phyloP scores from a whole-genome alignment of 2,329 filamentous ascomycete species.

The Stagonosporopsis rhizophila region DNA sequence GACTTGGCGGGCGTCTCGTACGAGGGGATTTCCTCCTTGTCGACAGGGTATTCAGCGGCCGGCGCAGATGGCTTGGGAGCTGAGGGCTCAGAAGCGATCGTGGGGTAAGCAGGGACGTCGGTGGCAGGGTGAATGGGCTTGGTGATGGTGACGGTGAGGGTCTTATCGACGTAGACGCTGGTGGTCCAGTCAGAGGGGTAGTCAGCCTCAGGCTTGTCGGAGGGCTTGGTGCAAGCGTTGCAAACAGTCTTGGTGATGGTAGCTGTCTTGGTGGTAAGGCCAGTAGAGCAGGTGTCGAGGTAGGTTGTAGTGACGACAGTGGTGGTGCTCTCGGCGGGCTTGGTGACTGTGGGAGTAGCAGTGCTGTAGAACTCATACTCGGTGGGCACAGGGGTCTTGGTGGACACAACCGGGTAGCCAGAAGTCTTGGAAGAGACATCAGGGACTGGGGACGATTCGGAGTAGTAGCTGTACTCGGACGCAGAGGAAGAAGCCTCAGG shows the following conservation, averaged over 20 bases:
- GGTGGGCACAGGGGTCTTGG: constrained; percentile 11
- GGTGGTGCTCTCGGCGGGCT: constrained; percentile 15
- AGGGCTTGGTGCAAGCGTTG: constrained; percentile 30
- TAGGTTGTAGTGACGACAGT: constrained; percentile 35
- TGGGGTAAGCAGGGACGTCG: constrained; percentile 25
- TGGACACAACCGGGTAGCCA: constrained; percentile 12
- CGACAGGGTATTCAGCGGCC: constrained; percentile 15
- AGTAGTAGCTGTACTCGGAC: constrained; percentile 9
- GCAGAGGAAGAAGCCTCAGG: constrained; percentile 8
- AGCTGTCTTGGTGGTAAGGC: constrained; percentile 42
- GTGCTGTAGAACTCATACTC: constrained; percentile 17
- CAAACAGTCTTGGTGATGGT: constrained; percentile 42
- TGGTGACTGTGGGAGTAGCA: constrained; percentile 13
- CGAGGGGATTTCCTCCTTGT: constrained; percentile 20
- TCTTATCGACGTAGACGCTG: constrained; percentile 39
- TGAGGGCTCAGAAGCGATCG: constrained; percentile 11
- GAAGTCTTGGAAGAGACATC: constrained; percentile 16
- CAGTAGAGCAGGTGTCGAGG: constrained; percentile 47
- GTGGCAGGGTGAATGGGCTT: constrained; percentile 36
- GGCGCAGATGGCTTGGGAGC: constrained; percentile 21
- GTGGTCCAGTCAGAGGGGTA: constrained; percentile 44
- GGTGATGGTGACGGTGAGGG: constrained; percentile 42
- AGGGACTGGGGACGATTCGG: constrained; percentile 26
- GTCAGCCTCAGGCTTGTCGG: constrained; percentile 21
- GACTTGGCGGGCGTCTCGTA: constrained; percentile 15